Evolutionary conservation across 148 eudicot genomes (phyloP).

Genomic region (Vaccinium corymbosum): DNA sequence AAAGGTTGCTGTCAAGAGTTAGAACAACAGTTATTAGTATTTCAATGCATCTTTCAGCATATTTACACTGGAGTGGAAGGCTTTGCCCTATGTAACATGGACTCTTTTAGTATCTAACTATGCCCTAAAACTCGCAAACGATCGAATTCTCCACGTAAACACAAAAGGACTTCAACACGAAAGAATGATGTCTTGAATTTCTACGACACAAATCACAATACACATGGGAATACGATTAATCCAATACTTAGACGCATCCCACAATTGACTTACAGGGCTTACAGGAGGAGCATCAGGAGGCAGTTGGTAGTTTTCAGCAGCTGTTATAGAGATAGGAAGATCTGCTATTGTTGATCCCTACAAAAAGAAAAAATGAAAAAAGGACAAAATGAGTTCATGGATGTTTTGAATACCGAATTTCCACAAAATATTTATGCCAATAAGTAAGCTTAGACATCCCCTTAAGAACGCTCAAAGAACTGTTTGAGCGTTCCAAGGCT

Average conservation of each 20-base stretch:
- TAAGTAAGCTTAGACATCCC: not conserved
- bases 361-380: not conserved
- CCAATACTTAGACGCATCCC: not conserved
- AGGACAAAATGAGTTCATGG: not conserved
- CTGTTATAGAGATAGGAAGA: constrained; percentile 33
- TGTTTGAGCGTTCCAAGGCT: not conserved
- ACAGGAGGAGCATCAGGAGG: constrained; percentile 41
- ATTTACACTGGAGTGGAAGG: not conserved
- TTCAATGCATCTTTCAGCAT: not conserved
- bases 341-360: constrained; percentile 41
- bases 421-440: not conserved
- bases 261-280: constrained; percentile 19
- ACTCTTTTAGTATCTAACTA: not conserved
- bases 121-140: too few relatives aligned
- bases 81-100: not conserved
- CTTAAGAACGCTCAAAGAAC: not conserved
- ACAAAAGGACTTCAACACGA: not conserved
- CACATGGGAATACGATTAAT: not conserved
- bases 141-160: too few relatives aligned
- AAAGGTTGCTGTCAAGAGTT: not conserved
- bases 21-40: not conserved
- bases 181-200: not conserved
- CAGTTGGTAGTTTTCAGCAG: constrained; percentile 37
- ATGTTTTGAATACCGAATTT: not conserved
- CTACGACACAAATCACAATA: not conserved